Base-by-base conservation (phyloP, 2,329 filamentous ascomycete species). In the Fusarium tanahbumbuense region DNA sequence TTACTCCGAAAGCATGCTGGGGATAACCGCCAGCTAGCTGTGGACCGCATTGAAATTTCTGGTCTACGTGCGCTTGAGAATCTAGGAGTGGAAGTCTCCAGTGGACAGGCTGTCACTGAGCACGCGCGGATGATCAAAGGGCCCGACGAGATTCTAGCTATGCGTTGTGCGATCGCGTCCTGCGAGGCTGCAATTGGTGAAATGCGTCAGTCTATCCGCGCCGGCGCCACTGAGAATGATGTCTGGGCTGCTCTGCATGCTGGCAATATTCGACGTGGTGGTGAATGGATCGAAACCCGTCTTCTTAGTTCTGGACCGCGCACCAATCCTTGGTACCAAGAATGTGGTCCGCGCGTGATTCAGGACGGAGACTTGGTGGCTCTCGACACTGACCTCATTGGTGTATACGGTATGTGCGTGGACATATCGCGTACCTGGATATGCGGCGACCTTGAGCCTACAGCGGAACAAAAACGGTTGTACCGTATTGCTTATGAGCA, bases 271-370 rank as follows among this genome's bases (percentile, higher is more conserved):
- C 28, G 41, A 20, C 53, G 41, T 16, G 41, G 41, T 1, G 53
- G 53, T 0, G 53, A 56, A 34, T 56, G 41, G 41, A 47, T 47
- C 9, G 53, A 56, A 47, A 56, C 53, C 2, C 53, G 53, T 13
- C 28, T 56, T 18, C 41, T 47, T 7, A 47, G 41, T 56, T 47
- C 53, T 5, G 53, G 53, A 2, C 41, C 53, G 0, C 53, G 53
- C 3, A 56, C 53, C 41, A 56, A 56, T 30, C 53, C 53, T 37
- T 56, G 53, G 53, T 34, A 32, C 4, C 53, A 56, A 5, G 53
- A 56, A 34, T 46, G 37, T 11, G 52, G 52, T 8, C 40, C 52
- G 3, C 40, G 52, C 3, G 9, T 46, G 5, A 40, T 55, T 3
- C 18, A 22, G 4, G 40, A 55, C 3, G 40, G 52, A 25, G 52